Base-by-base conservation (phyloP, 495 filamentous ascomycete genomes). In the Talaromyces stipitatus region DNA sequence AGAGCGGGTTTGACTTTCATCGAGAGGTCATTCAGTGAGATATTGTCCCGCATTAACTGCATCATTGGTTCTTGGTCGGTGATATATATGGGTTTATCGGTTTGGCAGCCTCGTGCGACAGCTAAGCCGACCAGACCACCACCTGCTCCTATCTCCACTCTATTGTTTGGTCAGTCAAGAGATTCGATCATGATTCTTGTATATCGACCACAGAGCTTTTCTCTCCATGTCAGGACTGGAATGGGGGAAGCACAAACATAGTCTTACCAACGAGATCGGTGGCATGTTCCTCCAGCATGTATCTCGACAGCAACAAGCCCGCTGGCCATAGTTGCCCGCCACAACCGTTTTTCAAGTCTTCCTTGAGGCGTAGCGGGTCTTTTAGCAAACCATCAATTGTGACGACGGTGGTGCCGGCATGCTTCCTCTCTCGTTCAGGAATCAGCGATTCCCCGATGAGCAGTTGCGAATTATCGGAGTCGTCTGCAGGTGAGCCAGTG, bases 261-360 rank as follows among this genome's bases (percentile, higher is more conserved):
- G 82, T 80, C 58, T 85, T 84, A 22, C 79, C 75, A 55, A 71
- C 66, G 59, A 96, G 62, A 48, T 79, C 70, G 24, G 79, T 72
- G 58, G 72, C 67, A 61, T 88, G 87, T 59, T 82, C 83, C 50
- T 82, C 77, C 32, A 98, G 75, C 73, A 97, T 75, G 65, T 97
- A 95, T 66, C 85, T 89, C 9, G 86, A 82, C 24, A 98, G 72
- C 2, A 91, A 84, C 83, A 91, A 87, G 9, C 94, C 94, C 1
- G 94, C 94, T 0, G 92, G 94, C 94, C 94, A 97, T 12, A 95
- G 74, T 65, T 91, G 86, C 2, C 94, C 94, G 14, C 94, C 94
- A 68, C 92, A 97, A 62, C 92, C 92, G 62, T 89, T 81, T 53
- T 78, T 81, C 12, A 95, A 77, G 64, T 97, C 90, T 67, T 96